Percentiles rank a stretch among this genome's conserved stretches.
Evolutionary conservation across 2,329 filamentous ascomycete species (phyloP).

Genomic region (Teratosphaeria gauchensis): DNA sequence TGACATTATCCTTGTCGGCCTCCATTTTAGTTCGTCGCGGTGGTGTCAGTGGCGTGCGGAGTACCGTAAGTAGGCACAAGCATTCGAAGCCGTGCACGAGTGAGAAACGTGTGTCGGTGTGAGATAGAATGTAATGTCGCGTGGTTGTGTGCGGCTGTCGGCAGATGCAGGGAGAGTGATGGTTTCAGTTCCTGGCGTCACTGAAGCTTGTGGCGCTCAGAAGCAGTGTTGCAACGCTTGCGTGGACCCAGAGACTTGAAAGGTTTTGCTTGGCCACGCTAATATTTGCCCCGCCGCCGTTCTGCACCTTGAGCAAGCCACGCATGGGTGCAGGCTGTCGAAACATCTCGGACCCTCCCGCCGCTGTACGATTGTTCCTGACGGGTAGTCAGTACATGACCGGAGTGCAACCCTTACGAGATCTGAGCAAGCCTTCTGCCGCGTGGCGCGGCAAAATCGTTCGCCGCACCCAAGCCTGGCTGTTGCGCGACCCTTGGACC

Average conservation of each 20-base stretch:
- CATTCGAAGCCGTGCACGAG: background rate
- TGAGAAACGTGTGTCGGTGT: background rate
- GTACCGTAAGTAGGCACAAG: background rate
- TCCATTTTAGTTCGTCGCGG: slow-evolving; percentile 21
- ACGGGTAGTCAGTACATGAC: no score
- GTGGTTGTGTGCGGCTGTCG: background rate
- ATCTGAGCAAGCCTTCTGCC: background rate
- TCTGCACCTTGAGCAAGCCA: background rate
- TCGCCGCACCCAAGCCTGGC: background rate
- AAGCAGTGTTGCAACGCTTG: background rate
- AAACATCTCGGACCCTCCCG: background rate
- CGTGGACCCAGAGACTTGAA: background rate
- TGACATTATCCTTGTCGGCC: slow-evolving; percentile 59
- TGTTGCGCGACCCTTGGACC: background rate
- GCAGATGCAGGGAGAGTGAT: background rate
- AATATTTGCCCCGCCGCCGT: background rate
- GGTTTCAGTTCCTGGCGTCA: background rate
- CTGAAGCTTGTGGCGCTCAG: background rate
- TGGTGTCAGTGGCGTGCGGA: slow-evolving; percentile 1
- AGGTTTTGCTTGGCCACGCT: background rate
- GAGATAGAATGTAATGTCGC: background rate
- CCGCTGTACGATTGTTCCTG: background rate
- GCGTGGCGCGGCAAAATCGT: background rate
- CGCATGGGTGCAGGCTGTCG: background rate
- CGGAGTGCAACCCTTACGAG: background rate